Evolutionary conservation across 352 stramenopile genomes (phyloP), one percentile per base, ranked within the genome.

Genomic region (Stephanocyclus meneghinianus): DNA sequence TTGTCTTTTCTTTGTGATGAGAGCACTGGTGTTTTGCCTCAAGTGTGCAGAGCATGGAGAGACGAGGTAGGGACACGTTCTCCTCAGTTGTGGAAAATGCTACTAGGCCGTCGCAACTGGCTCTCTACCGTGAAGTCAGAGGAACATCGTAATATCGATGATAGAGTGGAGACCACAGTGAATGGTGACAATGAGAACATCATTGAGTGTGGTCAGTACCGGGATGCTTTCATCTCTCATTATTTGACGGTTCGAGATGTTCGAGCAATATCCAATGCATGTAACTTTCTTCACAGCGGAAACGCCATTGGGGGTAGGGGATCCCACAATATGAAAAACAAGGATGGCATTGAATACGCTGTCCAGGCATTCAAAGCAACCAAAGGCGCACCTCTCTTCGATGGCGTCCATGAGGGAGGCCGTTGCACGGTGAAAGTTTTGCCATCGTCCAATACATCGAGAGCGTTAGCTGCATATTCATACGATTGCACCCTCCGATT

Each of bases 401-500:
- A 71, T n/a, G 21, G n/a, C 11, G 45, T 21, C n/a, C 21, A 60
- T 26, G 50, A 15, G 29, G 8, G 60, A 48, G 57, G 72, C 32
- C 30, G 9, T 21, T 80, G 72, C 53, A 51, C 59, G 8, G 68
- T 82, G 5, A 78, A 87, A 66, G 45, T 87, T 73, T 92, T 84
- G 87, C 78, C 76, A 8, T 56, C 47, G 29, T 50, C n/a, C 21
- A 18, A 44, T 29, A 48, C 50, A 2, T 15, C 68, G 9, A 76
- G 59, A 57, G 64, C 87, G 18, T 56, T 92, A 32, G 82, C 65
- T 11, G 74, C 75, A 32, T 92, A 88, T 78, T n/a, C 51, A 18
- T 15, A 79, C 32, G 84, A 92, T 62, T 91, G 77, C 29, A 84
- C 82, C 7, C 40, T 92, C 2, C 82, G 87, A 44, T 65, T 92